Percentiles rank a stretch among this genome's conserved stretches.
Conservation (phyloP, 169 alveolate genomes). For the Plasmodium billcollinsi region DNA sequence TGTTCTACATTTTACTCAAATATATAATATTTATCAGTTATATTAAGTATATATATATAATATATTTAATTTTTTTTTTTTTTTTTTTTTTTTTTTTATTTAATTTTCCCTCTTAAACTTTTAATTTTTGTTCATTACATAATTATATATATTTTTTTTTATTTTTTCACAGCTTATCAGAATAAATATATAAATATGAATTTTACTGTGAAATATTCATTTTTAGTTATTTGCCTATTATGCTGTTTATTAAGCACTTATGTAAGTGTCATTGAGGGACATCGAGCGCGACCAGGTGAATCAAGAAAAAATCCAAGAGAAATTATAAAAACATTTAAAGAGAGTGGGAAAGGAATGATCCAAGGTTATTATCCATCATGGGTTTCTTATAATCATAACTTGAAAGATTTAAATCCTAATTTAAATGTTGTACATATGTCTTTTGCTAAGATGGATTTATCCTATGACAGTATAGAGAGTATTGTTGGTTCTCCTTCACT, state of each 20-base stretch:
- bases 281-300: constrained; percentile 11
- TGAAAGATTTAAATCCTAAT: constrained; percentile 12
- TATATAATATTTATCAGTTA: no score
- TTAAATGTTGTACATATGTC: constrained; percentile 7
- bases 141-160: background rate
- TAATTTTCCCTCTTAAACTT: background rate
- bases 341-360: constrained; percentile 6
- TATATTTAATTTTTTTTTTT: background rate
- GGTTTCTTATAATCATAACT: constrained; percentile 15
- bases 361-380: constrained; percentile 35
- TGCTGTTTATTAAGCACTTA: background rate
- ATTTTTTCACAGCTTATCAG: background rate
- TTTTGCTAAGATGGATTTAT: constrained; percentile 8
- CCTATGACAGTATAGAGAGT: constrained; percentile 7
- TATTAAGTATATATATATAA: background rate
- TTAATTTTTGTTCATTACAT: no score
- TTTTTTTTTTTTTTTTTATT: constrained; percentile 2
- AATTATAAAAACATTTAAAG: constrained; percentile 6
- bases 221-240: background rate
- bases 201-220: background rate
- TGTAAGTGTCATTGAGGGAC: background rate
- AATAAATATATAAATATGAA: constrained; percentile 5
- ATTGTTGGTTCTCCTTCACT: constrained; percentile 10
- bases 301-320: constrained; percentile 15
- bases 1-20: no score